Evolutionary conservation across 2,329 filamentous ascomycete species (phyloP), one percentile per base, ranked within the genome.

Genomic region (Phyllosticta citrichinensis): DNA sequence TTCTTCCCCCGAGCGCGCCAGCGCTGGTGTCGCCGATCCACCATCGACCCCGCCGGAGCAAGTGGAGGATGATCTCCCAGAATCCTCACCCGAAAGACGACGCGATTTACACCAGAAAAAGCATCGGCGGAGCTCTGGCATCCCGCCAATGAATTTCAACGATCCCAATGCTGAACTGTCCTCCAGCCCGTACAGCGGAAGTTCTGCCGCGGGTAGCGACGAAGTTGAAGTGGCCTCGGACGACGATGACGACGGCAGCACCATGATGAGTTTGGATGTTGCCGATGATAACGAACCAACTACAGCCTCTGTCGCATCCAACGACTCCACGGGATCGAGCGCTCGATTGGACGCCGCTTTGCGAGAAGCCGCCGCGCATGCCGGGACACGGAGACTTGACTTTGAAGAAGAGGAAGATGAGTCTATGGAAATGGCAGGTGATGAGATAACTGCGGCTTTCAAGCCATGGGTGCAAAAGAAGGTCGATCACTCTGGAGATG

Each of bases 321-420:
- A 73, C 9, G 73, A 78, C 63, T 81, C 78, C 54, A 86, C 83
- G 19, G 83, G 83, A 19, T 89, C 88, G 6, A 91, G 86, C 64
- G 85, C 83, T 24, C 84, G 85, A 10, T 75, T 97, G 6, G 91
- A 97, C 60, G 85, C 89, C 64, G 88, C 87, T 14, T 79, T 97
- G 27, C 83, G 87, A 62, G 82, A 89, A 67, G 93, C 93, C 10
- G 83, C 89, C 3, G 79, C 83, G 64, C 82, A 84, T 70, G 93
- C 93, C 33, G 89, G 87, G 19, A 92, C 88, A 0, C 85, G 88
- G 66, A 82, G 79, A 2, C 78, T 90, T 8, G 81, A 83, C 8
- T 77, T 81, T 51, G 83, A 86, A 62, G 83, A 81, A 55, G 72
- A 79, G 55, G 82, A 81, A 52, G 72, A 79, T 55, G 81, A 77